Base-by-base conservation (phyloP, 129 eudicot species). In the Mikania micrantha region DNA sequence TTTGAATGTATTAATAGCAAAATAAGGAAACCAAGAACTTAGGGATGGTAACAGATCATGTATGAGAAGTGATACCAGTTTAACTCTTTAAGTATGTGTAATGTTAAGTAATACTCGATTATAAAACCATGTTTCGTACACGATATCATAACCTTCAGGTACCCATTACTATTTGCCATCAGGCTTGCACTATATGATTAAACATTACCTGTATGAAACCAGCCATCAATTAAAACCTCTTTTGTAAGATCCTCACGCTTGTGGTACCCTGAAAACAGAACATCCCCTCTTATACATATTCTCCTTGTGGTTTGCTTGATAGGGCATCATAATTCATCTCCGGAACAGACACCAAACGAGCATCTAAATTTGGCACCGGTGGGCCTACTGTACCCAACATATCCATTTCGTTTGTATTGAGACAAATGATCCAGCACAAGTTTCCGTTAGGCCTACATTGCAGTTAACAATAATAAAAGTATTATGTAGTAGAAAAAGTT, bases 331-430 rank as follows among this genome's bases (percentile, higher is more conserved):
- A 88, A 13, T 80, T 83, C 96, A 88, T 88, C 75, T 88, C 96
- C 2, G 93, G 90, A 65, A 88, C 92, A 66, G 96, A 88, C 74
- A 81, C 93, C 74, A 88, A 77, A 58, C 96, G 75, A 28, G 87
- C 84, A 74, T 85, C 87, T 74, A 85, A 81, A 71, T 76, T 78
- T 29, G 96, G 96, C 34, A 85, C 82, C 1, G 96, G 96, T 22
- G 96, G 92, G 20, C 93, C 96, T 71, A 88, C 96, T 15, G 96
- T 88, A 29, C 96, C 92, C 73, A 83, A 62, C 96, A 85, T 85
- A 40, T 32, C 60, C 64, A 78, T 56, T 81, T 85, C 87, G 15
- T 88, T 76, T 22, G 96, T 15, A 81, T 42, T 0, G 96, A 78
- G 16, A 88, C 85, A 71, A 88, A 88, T 58, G 96, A 64, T 52